Percentiles rank a stretch among this genome's conserved stretches.
Evolutionary conservation across 2,329 filamentous ascomycete genomes (phyloP).

Genomic region (Nothophaeocryptopus gaeumannii): DNA sequence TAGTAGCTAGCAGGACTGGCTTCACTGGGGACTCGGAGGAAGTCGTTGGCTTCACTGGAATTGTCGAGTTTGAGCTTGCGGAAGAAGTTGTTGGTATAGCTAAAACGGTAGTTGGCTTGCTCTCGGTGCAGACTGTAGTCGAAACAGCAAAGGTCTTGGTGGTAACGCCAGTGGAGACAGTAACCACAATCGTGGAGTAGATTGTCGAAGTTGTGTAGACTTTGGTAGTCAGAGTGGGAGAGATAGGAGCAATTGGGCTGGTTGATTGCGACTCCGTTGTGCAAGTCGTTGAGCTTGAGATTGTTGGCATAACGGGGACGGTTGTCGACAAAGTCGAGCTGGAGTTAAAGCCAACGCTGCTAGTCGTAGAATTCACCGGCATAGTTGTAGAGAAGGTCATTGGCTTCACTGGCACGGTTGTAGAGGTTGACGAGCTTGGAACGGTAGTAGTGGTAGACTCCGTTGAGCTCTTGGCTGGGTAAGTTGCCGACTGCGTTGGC

Average conservation of each 20-base stretch:
- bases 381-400: neutral
- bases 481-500: neutral
- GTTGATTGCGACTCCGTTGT: neutral
- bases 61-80: too few species aligned
- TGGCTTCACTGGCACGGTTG: slow-evolving; percentile 5
- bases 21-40: neutral
- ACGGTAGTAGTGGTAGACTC: neutral
- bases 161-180: slow-evolving; percentile 31
- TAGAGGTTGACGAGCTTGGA: neutral
- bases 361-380: too few species aligned
- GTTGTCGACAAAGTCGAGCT: too few species aligned
- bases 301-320: too few species aligned
- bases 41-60: neutral
- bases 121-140: too few species aligned
- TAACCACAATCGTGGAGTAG: slow-evolving; percentile 32
- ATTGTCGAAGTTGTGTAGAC: slow-evolving; percentile 20
- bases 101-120: too few species aligned
- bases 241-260: too few species aligned
- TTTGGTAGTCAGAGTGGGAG: slow-evolving; percentile 14
- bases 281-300: neutral
- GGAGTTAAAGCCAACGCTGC: too few species aligned
- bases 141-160: slow-evolving; percentile 6
- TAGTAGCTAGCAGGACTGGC: slow-evolving; percentile 6
- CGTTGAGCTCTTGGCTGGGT: neutral
- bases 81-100: too few species aligned